These are phyloP conservation scores for Irineochytrium annulatum DNA, from an alignment of 192 early-diverging fungal species.

Conservation along the genomic window DNA sequence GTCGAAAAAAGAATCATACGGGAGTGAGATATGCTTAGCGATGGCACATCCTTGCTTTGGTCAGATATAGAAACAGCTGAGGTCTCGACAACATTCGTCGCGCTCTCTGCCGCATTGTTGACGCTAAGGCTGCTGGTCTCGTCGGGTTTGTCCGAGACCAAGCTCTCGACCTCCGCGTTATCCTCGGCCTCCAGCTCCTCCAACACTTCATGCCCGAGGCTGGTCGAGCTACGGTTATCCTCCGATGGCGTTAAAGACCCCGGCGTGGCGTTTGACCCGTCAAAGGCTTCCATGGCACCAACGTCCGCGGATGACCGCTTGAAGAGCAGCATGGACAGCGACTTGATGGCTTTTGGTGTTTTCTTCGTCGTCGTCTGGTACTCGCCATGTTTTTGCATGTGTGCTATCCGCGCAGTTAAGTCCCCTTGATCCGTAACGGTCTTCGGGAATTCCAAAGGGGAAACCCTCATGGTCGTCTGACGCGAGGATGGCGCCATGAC, in stretches of 20 bases:
- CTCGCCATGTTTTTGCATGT: constrained; percentile 7
- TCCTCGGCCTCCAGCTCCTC: not conserved
- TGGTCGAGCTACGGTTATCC: constrained; percentile 3
- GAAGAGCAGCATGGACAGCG: constrained; percentile 31
- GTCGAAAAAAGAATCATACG: too few species aligned
- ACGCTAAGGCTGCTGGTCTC: too few species aligned
- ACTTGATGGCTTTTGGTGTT: constrained; percentile 26
- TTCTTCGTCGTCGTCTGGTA: constrained; percentile 10
- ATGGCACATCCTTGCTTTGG: too few species aligned
- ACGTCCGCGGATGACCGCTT: constrained; percentile 10
- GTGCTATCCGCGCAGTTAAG: constrained; percentile 5
- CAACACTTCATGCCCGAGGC: not conserved
- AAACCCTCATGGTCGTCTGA: constrained; percentile 15
- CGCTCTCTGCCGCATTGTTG: too few species aligned
- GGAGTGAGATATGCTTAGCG: too few species aligned
- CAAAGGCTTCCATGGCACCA: constrained; percentile 4
- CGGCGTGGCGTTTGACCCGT: too few species aligned
- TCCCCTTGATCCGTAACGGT: constrained; percentile 35
- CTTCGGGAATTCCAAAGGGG: constrained; percentile 34
- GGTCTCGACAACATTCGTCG: too few species aligned
- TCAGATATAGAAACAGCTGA: too few species aligned
- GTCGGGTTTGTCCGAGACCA: too few species aligned
- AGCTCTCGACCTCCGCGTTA: too few species aligned
- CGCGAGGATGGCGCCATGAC: constrained; percentile 23
- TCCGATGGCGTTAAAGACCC: constrained; percentile 7